Evolutionary conservation across 257 asterid species (phyloP), one percentile per base, ranked within the genome.

Genomic region (Solanum ahanhuiri): DNA sequence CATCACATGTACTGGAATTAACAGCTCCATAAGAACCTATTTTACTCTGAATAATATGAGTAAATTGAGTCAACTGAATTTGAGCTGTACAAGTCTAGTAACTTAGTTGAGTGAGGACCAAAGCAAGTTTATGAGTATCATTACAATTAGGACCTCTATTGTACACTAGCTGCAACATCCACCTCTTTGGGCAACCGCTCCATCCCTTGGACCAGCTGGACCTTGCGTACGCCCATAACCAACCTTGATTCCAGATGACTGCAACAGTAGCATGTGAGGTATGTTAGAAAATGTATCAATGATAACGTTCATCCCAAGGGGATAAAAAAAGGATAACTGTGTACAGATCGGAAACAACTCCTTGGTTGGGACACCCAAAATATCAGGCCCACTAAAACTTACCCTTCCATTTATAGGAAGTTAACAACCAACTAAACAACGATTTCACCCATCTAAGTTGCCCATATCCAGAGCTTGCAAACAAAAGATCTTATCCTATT

Each of bases 201-300:
- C 95, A 83, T 91, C 96, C 89, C 95, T 91, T 51, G 90, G 91
- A 77, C 95, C 95, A 9, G 92, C 87, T 9, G 87, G 86, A 81
- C 95, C 97, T 81, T 88, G 98, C 9, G 93, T 82, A 11, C 92
- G 94, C 45, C 97, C 96, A 67, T 92, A 91, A 45, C 98, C 98
- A 37, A 95, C 90, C 92, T 92, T 95, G 83, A 95, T 95, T 63
- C 98, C 97, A 35, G 95, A 95, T 39, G 96, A 91, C 98, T 95
- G 93, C 91, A 89, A 67, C 64, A 73, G 11, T 34, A 88, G 22
- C 5, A 48, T 17, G 28, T 79, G 84, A 45, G 17, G n/a, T 48
- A 81, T 25, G 43, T 28, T 28, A 17, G 84, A 45, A 30, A 81
- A 81, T 28, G 67, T 9, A 81, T 23, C 39, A 76, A 76, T 25